Conservation (phyloP, 768 basidiomycete genomes). For the Boletus coccyginus region DNA sequence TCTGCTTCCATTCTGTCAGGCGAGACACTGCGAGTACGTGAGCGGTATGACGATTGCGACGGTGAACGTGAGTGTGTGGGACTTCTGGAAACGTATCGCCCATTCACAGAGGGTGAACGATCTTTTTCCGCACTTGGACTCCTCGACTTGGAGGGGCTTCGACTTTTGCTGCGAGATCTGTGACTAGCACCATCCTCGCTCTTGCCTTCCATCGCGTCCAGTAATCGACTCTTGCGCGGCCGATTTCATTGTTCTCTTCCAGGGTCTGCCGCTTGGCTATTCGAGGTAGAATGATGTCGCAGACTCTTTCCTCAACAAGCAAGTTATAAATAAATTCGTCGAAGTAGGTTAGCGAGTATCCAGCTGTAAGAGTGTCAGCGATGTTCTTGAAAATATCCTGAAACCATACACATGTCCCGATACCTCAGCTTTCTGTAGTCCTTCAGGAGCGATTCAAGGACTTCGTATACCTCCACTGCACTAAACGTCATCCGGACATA, state of each 20-base stretch:
- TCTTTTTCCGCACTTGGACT: conserved; percentile 23
- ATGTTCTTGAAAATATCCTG: neutral
- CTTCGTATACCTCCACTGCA: conserved; percentile 86
- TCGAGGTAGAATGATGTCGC: conserved; percentile 94
- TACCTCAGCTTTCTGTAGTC: conserved; percentile 89
- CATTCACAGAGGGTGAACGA: conserved; percentile 42
- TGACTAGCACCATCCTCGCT: conserved; percentile 49
- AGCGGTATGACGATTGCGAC: conserved; percentile 43
- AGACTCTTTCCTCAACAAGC: conserved; percentile 86
- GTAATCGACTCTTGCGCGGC: conserved; percentile 79
- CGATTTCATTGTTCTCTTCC: conserved; percentile 90
- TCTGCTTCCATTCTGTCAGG: conserved; percentile 51
- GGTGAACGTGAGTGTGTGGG: conserved; percentile 47
- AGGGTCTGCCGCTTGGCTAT: conserved; percentile 80
- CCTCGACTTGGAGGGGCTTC: conserved; percentile 23
- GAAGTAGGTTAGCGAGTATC: conserved; percentile 82
- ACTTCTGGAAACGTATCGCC: conserved; percentile 64
- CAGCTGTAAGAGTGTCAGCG: conserved; percentile 48
- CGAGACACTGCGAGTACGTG: conserved; percentile 60
- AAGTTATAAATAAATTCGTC: conserved; percentile 90
- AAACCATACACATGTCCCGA: conserved; percentile 67
- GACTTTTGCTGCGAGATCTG: conserved; percentile 36
- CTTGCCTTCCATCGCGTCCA: conserved; percentile 82
- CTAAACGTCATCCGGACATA: conserved; percentile 96
- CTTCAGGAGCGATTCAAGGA: conserved; percentile 90